phyloP scores from a whole-genome alignment of 2,329 filamentous ascomycete genomes.

The Neofusicoccum laricinum region DNA sequence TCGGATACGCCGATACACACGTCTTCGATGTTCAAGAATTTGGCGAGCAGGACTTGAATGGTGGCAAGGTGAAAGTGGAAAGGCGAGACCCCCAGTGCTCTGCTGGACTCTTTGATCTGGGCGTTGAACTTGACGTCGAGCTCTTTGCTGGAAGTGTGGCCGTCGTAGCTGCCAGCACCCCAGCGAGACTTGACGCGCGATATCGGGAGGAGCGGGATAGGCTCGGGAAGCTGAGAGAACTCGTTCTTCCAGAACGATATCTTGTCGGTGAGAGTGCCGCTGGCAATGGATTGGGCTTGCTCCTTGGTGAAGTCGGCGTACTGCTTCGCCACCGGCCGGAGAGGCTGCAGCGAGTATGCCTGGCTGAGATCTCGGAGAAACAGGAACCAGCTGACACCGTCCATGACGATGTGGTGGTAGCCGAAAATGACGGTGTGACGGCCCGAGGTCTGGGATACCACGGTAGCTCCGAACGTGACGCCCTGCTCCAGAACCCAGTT shows the following conservation, averaged over 20 bases:
- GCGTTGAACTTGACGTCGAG: not conserved
- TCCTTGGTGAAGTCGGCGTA: conserved; percentile 35
- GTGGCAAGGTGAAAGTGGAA: conserved; percentile 50
- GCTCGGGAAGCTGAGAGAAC: conserved; percentile 23
- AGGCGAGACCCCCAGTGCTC: conserved; percentile 29
- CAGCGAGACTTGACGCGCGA: no score
- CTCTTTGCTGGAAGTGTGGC: not conserved
- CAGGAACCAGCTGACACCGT: conserved; percentile 45
- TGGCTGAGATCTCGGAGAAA: conserved; percentile 46
- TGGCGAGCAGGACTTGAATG: conserved; percentile 35
- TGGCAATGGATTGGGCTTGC: conserved; percentile 17
- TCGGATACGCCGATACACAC: conserved; percentile 51
- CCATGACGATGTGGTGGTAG: conserved; percentile 52
- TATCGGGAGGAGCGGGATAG: conserved; percentile 36
- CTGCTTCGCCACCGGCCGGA: conserved; percentile 27
- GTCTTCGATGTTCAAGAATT: conserved; percentile 35
- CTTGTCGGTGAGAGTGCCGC: conserved; percentile 17
- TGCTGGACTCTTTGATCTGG: conserved; percentile 20
- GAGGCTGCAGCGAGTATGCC: conserved; percentile 35
- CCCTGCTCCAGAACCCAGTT: conserved; percentile 40
- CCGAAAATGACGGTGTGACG: conserved; percentile 43
- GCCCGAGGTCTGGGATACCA: conserved; percentile 34
- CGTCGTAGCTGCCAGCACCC: not conserved
- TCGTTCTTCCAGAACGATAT: conserved; percentile 35
- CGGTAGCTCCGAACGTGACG: conserved; percentile 30